phyloP scores from a whole-genome alignment of 148 eudicot species.

The Salicornia ramosissima region DNA sequence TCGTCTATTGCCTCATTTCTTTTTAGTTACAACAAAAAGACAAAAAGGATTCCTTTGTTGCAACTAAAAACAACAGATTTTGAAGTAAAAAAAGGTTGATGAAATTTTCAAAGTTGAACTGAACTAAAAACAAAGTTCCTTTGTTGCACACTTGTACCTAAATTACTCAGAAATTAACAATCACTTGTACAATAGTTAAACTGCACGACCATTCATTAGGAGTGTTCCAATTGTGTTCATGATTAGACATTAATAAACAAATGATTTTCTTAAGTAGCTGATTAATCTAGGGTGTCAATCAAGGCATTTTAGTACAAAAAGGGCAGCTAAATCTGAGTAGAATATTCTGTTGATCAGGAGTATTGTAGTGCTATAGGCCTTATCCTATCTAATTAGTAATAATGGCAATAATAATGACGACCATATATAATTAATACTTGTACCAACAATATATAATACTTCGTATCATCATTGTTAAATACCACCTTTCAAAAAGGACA shows the following conservation, averaged over 20 bases:
- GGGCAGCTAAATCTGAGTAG: no score
- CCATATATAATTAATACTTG: no score
- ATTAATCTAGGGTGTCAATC: constrained; percentile 2
- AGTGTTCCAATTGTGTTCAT: neutral
- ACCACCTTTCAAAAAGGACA: neutral
- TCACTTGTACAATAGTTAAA: constrained; percentile 1
- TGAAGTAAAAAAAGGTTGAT: no score
- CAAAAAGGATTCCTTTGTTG: no score
- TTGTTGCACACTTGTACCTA: no score
- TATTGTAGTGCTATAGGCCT: neutral
- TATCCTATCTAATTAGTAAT: neutral
- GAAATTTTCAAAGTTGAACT: no score
- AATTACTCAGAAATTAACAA: no score
- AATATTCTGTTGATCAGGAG: neutral
- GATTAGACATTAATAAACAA: neutral
- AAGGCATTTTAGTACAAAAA: neutral
- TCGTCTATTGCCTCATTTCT: no score
- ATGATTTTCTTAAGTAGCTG: neutral
- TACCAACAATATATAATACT: no score
- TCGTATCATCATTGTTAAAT: constrained; percentile 4
- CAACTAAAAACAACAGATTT: no score
- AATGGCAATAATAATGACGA: neutral
- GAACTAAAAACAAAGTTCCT: no score
- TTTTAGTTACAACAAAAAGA: no score
- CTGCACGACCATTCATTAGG: neutral